Evolutionary conservation across 345 rosid species (phyloP).

Genomic region (Lumnitzera racemosa): DNA sequence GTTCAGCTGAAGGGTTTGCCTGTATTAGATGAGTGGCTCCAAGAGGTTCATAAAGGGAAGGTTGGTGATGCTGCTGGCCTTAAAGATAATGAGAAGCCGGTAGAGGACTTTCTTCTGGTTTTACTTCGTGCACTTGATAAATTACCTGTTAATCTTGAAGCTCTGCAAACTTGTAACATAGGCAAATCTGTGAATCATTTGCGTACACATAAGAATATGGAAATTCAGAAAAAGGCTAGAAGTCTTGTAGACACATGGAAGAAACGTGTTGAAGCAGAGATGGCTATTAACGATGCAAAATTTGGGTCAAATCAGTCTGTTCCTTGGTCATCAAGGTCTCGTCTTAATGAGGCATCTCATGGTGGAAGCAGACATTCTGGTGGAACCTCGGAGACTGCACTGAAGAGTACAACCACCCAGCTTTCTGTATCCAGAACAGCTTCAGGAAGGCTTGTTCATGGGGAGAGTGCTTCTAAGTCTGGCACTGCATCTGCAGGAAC

Average conservation of each 20-base stretch:
- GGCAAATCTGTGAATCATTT: constrained; percentile 91
- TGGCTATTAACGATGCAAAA: constrained; percentile 54
- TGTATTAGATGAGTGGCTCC: constrained; percentile 93
- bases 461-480: constrained; percentile 43
- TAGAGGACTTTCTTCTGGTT: constrained; percentile 66
- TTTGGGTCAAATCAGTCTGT: constrained; percentile 53
- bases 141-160: constrained; percentile 83
- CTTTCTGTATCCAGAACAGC: constrained; percentile 51
- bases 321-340: constrained; percentile 59
- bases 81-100: constrained; percentile 55
- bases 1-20: constrained; percentile 81
- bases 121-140: constrained; percentile 88
- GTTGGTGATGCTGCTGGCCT: constrained; percentile 54
- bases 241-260: constrained; percentile 94
- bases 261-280: constrained; percentile 91
- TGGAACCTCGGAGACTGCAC: constrained; percentile 52
- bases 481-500: constrained; percentile 49
- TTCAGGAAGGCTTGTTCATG: constrained; percentile 40
- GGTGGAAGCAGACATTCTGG: constrained; percentile 43
- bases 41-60: constrained; percentile 88
- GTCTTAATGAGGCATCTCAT: constrained; percentile 52
- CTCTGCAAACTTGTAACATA: constrained; percentile 77
- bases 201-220: constrained; percentile 71
- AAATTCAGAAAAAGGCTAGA: constrained; percentile 86
- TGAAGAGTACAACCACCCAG: constrained; percentile 48